Conservation (phyloP, 176 grass and related monocot genomes). For the Triticum urartu region DNA sequence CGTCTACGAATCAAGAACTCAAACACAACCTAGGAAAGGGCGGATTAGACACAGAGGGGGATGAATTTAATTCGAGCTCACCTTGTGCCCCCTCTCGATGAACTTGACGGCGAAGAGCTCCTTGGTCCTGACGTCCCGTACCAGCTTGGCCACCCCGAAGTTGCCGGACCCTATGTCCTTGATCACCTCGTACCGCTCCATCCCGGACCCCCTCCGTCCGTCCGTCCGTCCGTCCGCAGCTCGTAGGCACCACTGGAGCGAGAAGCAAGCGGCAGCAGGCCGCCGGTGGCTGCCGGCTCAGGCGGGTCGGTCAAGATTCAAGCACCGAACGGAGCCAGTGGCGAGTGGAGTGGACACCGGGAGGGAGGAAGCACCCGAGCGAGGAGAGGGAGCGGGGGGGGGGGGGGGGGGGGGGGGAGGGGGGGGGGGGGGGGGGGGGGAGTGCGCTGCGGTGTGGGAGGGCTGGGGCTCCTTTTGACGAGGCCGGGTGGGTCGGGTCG, state of each 20-base stretch:
- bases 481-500: background rate
- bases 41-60: background rate
- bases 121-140: constrained; percentile 78
- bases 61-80: background rate
- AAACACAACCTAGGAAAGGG: background rate
- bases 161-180: constrained; percentile 93
- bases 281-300: background rate
- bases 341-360: constrained; percentile 16
- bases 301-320: constrained; percentile 8
- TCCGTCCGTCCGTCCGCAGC: background rate
- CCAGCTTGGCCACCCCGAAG: constrained; percentile 93
- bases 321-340: background rate
- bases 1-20: constrained; percentile 9
- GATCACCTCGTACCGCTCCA: constrained; percentile 94
- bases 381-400: background rate
- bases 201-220: constrained; percentile 10
- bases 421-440: background rate
- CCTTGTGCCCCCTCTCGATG: constrained; percentile 87
- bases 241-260: background rate
- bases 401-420: background rate
- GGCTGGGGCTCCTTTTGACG: constrained; percentile 31
- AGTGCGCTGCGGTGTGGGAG: background rate
- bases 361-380: background rate
- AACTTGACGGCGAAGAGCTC: constrained; percentile 88
- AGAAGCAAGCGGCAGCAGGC: background rate